phyloP scores from a whole-genome alignment of 306 rosid species.

The Acacia acuminata region DNA sequence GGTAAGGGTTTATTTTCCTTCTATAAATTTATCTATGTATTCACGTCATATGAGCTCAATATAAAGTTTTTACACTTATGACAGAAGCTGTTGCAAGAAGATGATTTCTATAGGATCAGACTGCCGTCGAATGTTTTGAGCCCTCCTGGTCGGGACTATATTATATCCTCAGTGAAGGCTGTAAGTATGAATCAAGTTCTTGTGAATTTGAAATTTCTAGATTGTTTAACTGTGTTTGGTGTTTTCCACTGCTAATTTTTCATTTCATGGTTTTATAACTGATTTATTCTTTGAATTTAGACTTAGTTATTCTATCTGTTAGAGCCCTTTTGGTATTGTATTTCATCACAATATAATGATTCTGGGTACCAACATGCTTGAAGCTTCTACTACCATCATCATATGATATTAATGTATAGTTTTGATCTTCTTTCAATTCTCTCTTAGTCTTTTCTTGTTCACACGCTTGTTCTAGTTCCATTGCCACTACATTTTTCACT shows the following conservation, averaged over 20 bases:
- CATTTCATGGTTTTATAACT: slow-evolving; percentile 13
- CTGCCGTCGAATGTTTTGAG: slow-evolving; percentile 75
- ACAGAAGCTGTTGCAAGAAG: slow-evolving; percentile 72
- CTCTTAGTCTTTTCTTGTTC: background rate
- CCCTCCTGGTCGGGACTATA: slow-evolving; percentile 70
- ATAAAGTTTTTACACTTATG: slow-evolving; percentile 26
- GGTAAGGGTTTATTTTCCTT: slow-evolving; percentile 40
- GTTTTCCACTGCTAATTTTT: background rate
- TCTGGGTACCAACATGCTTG: slow-evolving; percentile 1
- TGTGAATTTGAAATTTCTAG: background rate
- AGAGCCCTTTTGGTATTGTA: background rate
- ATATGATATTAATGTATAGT: slow-evolving; percentile 10
- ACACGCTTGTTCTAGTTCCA: background rate
- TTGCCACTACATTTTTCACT: slow-evolving; percentile 13
- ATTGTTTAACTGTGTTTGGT: background rate
- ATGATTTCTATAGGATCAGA: slow-evolving; percentile 86
- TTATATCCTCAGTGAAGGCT: slow-evolving; percentile 85
- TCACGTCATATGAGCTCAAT: background rate
- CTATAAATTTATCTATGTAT: background rate
- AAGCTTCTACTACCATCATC: background rate
- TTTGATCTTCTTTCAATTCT: slow-evolving; percentile 5
- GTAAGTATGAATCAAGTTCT: slow-evolving; percentile 48
- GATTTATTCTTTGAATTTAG: slow-evolving; percentile 1
- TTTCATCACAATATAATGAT: slow-evolving; percentile 15
- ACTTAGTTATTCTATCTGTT: background rate